These are phyloP conservation scores for Pichia membranifaciens DNA, from an alignment of 805 yeast genomes.

Conservation along the genomic window DNA sequence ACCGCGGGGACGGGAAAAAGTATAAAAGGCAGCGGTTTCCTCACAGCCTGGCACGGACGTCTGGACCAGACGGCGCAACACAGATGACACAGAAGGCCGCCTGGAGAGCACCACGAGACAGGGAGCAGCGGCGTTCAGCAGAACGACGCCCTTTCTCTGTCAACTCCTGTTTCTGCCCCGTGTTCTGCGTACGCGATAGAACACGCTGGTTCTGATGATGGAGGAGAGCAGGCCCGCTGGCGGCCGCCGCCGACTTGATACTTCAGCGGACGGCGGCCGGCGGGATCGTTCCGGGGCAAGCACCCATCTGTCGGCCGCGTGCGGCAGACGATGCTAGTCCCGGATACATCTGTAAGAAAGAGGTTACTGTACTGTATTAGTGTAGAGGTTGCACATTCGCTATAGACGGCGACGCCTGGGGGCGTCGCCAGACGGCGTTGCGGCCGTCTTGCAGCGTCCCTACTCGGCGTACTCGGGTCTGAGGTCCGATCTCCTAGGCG, in stretches of 20 bases:
- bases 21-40: background rate
- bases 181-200: constrained; percentile 25
- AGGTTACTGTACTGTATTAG: too few relatives aligned
- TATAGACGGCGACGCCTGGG: too few relatives aligned
- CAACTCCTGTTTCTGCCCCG: constrained; percentile 31
- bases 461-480: constrained; percentile 66
- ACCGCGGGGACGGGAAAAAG: too few relatives aligned
- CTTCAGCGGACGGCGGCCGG: constrained; percentile 24
- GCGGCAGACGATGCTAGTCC: background rate
- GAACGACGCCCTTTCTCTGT: background rate
- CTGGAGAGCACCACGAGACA: background rate
- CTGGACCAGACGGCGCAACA: too few relatives aligned
- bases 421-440: too few relatives aligned
- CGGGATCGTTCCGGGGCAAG: constrained; percentile 18
- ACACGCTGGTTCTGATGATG: constrained; percentile 28
- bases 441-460: too few relatives aligned
- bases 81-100: background rate
- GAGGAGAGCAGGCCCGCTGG: constrained; percentile 27
- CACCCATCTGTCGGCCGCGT: background rate
- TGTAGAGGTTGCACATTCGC: too few relatives aligned
- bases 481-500: constrained; percentile 82
- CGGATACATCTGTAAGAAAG: constrained; percentile 6
- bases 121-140: background rate
- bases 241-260: constrained; percentile 21
- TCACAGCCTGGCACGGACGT: too few relatives aligned